phyloP scores from a whole-genome alignment of 2,329 filamentous ascomycete genomes.

The Phoma herbarum region DNA sequence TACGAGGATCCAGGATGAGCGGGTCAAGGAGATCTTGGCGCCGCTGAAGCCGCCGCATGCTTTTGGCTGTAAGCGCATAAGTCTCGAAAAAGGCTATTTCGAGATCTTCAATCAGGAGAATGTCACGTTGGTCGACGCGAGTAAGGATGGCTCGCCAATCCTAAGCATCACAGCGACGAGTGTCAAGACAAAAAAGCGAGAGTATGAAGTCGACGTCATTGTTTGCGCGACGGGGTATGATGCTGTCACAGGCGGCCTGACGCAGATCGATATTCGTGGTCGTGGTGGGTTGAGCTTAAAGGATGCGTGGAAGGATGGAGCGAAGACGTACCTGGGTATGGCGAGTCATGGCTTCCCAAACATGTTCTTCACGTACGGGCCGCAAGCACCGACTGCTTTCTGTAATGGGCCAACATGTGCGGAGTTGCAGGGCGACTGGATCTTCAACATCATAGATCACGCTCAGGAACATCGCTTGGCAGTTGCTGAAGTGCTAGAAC shows the following conservation, averaged over 20 bases:
- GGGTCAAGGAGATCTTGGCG: slow-evolving; percentile 52
- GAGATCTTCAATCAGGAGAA: slow-evolving; percentile 54
- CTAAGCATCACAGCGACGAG: slow-evolving; percentile 58
- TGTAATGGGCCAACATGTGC: background rate
- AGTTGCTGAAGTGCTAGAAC: background rate
- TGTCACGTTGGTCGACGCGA: slow-evolving; percentile 57
- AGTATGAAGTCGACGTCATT: slow-evolving; percentile 63
- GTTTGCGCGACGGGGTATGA: slow-evolving; percentile 58
- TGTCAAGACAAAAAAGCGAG: slow-evolving; percentile 56
- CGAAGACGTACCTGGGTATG: background rate
- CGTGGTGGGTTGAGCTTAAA: no score
- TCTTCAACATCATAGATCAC: background rate
- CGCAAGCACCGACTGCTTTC: background rate
- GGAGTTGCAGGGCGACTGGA: background rate
- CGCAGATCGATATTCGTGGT: no score
- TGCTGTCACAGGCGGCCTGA: slow-evolving; percentile 33
- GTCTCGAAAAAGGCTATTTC: slow-evolving; percentile 44
- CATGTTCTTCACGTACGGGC: background rate
- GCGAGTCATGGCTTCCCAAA: background rate
- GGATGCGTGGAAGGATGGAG: background rate
- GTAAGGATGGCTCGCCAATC: slow-evolving; percentile 51
- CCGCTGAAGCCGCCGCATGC: slow-evolving; percentile 45
- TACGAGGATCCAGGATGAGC: slow-evolving; percentile 46
- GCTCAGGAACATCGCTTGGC: no score
- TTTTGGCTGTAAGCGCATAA: slow-evolving; percentile 36